Evolutionary conservation across 495 filamentous ascomycete species (phyloP).

Genomic region (Aspergillus ostianus): DNA sequence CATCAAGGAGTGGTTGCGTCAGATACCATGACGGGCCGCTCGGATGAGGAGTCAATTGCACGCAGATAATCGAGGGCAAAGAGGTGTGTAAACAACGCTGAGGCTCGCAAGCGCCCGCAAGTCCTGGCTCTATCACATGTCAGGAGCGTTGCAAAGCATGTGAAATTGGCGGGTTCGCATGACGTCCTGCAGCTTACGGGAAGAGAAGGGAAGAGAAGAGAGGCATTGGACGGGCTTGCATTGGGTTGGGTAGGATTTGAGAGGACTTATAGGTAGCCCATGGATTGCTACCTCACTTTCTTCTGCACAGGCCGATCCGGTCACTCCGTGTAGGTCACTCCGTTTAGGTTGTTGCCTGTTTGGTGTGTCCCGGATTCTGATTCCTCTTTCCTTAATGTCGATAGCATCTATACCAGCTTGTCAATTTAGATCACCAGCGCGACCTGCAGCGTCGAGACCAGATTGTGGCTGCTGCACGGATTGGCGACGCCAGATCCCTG

Average conservation of each 20-base stretch:
- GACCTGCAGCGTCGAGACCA: background rate
- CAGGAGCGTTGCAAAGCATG: background rate
- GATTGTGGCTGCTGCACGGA: background rate
- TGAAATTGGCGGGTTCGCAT: background rate
- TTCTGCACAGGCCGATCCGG: too few species aligned
- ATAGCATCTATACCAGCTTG: background rate
- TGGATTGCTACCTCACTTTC: background rate
- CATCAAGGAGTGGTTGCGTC: conserved; percentile 44
- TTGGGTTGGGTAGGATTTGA: background rate
- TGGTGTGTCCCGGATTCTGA: background rate
- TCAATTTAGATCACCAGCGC: background rate
- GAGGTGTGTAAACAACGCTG: background rate
- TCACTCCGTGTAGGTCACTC: too few species aligned
- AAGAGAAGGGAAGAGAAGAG: too few species aligned
- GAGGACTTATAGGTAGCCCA: background rate
- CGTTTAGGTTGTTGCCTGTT: background rate
- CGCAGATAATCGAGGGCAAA: background rate
- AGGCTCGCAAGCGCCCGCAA: background rate
- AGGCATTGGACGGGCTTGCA: background rate
- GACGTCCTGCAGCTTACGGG: background rate
- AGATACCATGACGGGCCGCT: conserved; percentile 22
- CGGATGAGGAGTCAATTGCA: background rate
- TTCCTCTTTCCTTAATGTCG: background rate
- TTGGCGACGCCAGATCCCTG: background rate
- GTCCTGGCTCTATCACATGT: background rate